These are phyloP conservation scores for Dioscorea alata DNA, from an alignment of 106 monocot species.

Conservation along the genomic window DNA sequence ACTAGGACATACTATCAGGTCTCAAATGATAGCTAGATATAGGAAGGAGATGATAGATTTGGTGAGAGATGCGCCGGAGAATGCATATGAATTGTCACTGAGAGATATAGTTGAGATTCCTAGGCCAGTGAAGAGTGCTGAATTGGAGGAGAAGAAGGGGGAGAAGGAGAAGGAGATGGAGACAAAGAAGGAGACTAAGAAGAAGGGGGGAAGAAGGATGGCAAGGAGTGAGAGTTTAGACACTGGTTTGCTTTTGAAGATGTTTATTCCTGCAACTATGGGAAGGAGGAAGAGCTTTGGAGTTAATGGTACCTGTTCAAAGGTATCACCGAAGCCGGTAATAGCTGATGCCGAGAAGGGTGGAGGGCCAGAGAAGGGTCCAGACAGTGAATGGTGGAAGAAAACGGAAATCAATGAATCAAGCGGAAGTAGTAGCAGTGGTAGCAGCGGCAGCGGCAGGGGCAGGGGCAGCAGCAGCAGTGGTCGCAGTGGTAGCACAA, in stretches of 20 bases:
- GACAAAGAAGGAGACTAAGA: background rate
- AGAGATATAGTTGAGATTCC: conserved; percentile 33
- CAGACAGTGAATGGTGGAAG: conserved; percentile 14
- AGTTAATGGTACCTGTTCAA: background rate
- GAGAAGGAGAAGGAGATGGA: background rate
- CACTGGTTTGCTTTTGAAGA: conserved; percentile 14
- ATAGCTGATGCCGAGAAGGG: background rate
- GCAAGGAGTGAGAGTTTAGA: conserved; percentile 10
- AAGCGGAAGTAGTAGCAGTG: conserved; percentile 8
- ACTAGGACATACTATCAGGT: background rate
- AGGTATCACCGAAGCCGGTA: conserved; percentile 7
- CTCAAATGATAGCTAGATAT: conserved; percentile 18
- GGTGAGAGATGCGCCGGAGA: conserved; percentile 29
- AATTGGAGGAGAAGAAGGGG: background rate
- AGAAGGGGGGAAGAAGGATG: conserved; percentile 3
- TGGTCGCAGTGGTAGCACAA: conserved; percentile 7
- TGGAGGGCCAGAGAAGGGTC: background rate
- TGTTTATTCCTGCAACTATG: conserved; percentile 5
- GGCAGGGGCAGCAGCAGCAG: conserved; percentile 1
- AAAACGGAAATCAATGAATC: background rate
- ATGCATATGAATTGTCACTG: conserved; percentile 35
- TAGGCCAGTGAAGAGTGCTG: background rate
- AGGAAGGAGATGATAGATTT: conserved; percentile 38
- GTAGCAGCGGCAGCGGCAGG: conserved; percentile 4
- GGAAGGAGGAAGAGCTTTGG: conserved; percentile 12